These are phyloP conservation scores for Huntiella moniliformis DNA, from an alignment of 2,329 filamentous ascomycete genomes.

Conservation along the genomic window DNA sequence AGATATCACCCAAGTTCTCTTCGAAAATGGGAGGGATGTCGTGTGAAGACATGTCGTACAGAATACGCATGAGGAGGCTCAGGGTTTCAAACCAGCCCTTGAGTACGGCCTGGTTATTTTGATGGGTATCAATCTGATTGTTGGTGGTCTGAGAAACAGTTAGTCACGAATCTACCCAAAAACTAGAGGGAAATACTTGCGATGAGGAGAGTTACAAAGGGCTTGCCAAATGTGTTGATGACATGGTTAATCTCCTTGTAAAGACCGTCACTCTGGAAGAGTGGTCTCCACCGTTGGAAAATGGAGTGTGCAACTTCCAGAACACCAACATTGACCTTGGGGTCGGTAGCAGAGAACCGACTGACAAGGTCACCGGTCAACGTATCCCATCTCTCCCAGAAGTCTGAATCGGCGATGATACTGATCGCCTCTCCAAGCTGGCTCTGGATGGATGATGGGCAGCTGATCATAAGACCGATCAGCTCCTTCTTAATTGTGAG, in stretches of 20 bases:
- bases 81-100: constrained; percentile 68
- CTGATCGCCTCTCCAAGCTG: constrained; percentile 95
- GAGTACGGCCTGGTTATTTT: constrained; percentile 54
- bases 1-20: constrained; percentile 62
- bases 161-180: background rate
- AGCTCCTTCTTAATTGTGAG: constrained; percentile 83
- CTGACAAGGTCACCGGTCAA: constrained; percentile 73
- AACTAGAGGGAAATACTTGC: constrained; percentile 24
- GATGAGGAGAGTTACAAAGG: constrained; percentile 64
- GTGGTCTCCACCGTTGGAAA: constrained; percentile 84
- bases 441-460: constrained; percentile 70
- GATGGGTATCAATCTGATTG: constrained; percentile 52
- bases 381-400: constrained; percentile 93
- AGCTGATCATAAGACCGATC: constrained; percentile 89
- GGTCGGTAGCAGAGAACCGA: constrained; percentile 63
- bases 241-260: constrained; percentile 97
- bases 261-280: constrained; percentile 82
- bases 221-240: constrained; percentile 60
- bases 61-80: constrained; percentile 74
- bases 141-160: constrained; percentile 38
- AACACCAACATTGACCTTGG: constrained; percentile 78
- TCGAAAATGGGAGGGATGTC: constrained; percentile 91
- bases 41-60: constrained; percentile 94
- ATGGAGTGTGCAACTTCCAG: constrained; percentile 96
- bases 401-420: constrained; percentile 93